Conservation (phyloP, 2,329 filamentous ascomycete genomes). For the Cladophialophora carrionii region DNA sequence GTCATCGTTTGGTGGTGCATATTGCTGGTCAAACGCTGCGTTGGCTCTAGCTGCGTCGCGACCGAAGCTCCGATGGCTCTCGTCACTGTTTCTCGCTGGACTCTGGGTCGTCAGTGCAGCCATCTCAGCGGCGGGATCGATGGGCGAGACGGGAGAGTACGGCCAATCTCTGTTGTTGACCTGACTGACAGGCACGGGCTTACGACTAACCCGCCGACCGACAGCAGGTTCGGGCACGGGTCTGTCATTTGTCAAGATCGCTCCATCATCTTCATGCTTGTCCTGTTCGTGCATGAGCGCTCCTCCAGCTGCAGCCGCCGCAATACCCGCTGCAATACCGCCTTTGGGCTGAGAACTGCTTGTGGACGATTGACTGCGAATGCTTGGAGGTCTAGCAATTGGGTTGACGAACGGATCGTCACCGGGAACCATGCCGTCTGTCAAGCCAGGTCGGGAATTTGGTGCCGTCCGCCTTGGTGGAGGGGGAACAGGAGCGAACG, state of each 20-base stretch:
- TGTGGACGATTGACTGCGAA: constrained; percentile 9
- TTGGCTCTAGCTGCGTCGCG: constrained; percentile 31
- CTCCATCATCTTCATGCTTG: constrained; percentile 18
- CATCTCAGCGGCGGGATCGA: constrained; percentile 22
- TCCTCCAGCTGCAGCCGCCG: constrained; percentile 30
- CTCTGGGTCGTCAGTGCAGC: background rate
- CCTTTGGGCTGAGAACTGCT: constrained; percentile 13
- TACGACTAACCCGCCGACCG: constrained; percentile 22
- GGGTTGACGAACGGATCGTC: constrained; percentile 29
- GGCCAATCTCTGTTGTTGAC: constrained; percentile 34
- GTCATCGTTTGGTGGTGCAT: constrained; percentile 1
- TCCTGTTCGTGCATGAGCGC: constrained; percentile 27
- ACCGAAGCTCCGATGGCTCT: constrained; percentile 19
- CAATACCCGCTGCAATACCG: constrained; percentile 30
- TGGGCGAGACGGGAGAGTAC: constrained; percentile 28
- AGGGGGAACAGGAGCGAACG: constrained; percentile 36
- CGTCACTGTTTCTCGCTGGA: constrained; percentile 17
- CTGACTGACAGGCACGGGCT: constrained; percentile 29
- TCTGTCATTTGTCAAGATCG: constrained; percentile 8
- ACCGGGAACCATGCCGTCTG: constrained; percentile 25
- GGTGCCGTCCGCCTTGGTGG: constrained; percentile 35
- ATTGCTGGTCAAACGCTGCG: constrained; percentile 27
- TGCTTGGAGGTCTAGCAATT: constrained; percentile 10
- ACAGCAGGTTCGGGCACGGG: background rate
- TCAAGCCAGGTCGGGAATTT: constrained; percentile 30